Base-by-base conservation (phyloP, 306 rosid genomes). In the Quercus aquifolioides region DNA sequence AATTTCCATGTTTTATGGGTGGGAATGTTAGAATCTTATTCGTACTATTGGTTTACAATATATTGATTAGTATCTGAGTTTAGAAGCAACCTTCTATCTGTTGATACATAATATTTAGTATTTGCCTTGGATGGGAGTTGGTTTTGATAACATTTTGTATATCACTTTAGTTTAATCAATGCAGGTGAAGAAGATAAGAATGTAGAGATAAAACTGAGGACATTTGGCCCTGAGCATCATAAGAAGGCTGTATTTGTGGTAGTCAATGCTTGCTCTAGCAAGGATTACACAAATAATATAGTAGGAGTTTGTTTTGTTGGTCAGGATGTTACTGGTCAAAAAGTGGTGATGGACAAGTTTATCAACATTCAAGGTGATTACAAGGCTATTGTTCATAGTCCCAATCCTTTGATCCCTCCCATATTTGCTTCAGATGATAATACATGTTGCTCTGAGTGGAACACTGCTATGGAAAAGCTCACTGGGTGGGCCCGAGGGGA, bases 301-400 rank as follows among this genome's bases (percentile, higher is more conserved):
- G 97, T 96, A 55, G 99, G 99, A 81, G 97, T 90, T 80, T 96
- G 99, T 91, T 96, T 96, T 87, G 97, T 96, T 73, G 99, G 99
- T 84, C 99, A 96, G 83, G 99, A 96, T 76, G 90, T 96, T 76
- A 96, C 99, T 55, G 89, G 88, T 84, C 99, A 96, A 73, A 96
- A 91, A 85, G 83, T 93, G 80, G 95, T 96, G 54, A 96, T 93
- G 99, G 99, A 96, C 91, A 93, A 96, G 77, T 96, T 93, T 82
- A 85, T 96, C 52, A 80, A 92, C 92, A 93, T 96, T 83, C 99
- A 96, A 87, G 93, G 99, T 49, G 99, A 96, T 81, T 93, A 96
- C 83, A 93, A 91, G 89, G 97, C 98, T 75, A 96, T 96, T 80
- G 81, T 96, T 80, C 99, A 96, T 69, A 96, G 91, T 77, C 99